Base-by-base conservation (phyloP, 2,329 filamentous ascomycete species). In the Fusarium fracticaudum region DNA sequence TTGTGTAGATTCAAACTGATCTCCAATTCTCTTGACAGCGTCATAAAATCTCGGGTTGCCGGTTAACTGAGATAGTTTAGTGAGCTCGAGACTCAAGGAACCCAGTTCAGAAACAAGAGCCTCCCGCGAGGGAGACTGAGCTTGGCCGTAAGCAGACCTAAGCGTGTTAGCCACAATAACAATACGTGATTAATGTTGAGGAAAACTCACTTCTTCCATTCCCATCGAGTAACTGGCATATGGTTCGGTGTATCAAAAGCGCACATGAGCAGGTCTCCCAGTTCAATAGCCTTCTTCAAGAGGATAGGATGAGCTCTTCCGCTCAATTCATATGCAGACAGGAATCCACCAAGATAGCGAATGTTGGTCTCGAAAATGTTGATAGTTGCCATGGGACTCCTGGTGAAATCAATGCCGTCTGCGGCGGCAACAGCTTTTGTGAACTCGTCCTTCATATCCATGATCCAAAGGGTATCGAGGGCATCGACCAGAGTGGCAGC, bases 361-460 rank as follows among this genome's bases (percentile, higher is more conserved):
- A 92, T 92, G 7, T 88, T 92, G 1, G 90, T 92, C 80, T 93
- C 91, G 72, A 93, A 92, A 4, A 92, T 83, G 71, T 91, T 92
- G 69, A 92, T 87, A 51, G 86, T 65, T 22, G 71, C 55, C 45
- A 75, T 73, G 12, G 76, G 79, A 4, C 88, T 88, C 12, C 82
- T 86, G 8, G 87, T 86, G 77, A 92, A 93, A 77, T 92, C 89
- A 67, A 93, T 89, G 69, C 76, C 76, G 59, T 86, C 82, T 20
- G 89, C 87, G 8, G 88, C 89, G 60, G 85, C 82, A 10, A 91
- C 88, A 13, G 91, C 91, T 69, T 88, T 85, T 37, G 88, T 86
- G 75, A 93, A 93, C 65, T 93, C 91, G 3, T 87, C 84, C 75
- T 87, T 86, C 80, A 93, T 78, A 11, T 86, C 91, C 88, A 93